Base-by-base conservation (phyloP, 2,329 filamentous ascomycete species). In the Fusarium tupiense region DNA sequence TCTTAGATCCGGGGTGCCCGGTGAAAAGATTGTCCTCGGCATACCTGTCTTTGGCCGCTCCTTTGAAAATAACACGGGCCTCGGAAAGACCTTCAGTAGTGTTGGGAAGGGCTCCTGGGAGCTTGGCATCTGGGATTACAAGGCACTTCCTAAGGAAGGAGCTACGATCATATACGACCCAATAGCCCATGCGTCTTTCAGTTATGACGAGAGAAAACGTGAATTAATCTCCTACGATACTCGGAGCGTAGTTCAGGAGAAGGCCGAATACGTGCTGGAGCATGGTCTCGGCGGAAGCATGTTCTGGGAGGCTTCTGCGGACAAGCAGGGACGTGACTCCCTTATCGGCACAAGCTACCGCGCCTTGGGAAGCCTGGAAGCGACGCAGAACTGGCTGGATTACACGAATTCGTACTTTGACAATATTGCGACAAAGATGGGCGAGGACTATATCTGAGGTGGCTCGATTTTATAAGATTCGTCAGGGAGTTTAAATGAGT, bases 401-500 rank as follows among this genome's bases (percentile, higher is more conserved):
- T 74, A 56, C 12, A 56, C 64, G 8, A 80, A 81, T 43, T 90
- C 87, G 64, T 82, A 86, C 75, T 91, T 90, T 76, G 84, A 84
- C 53, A 91, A 91, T 77, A 82, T 91, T 57, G 73, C 58, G 40
- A 62, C 56, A 22, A 68, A 71, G 16, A 71, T 76, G 64, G 24
- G 35, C 26, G 38, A 49, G 26, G 26, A 22, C n/a, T 26, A 35
- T 35, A 26, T 53, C n/a, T 53, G n/a, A 53, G 19, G 31, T 26
- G n/a, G 52, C 52, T 38, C 14, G 24, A 29, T 17, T 29, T 54
- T 22, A 54, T 8, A 40, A 17, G 35, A 40, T 54, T 40, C 35
- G 14, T 16, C 35, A 40, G 14, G 24, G 35, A 29, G 24, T 22
- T 54, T 29, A 8, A 24, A 26, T 8, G 24, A 54, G 35, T 7